phyloP scores from a whole-genome alignment of 2,329 filamentous ascomycete genomes.

The Zasmidium cellare region DNA sequence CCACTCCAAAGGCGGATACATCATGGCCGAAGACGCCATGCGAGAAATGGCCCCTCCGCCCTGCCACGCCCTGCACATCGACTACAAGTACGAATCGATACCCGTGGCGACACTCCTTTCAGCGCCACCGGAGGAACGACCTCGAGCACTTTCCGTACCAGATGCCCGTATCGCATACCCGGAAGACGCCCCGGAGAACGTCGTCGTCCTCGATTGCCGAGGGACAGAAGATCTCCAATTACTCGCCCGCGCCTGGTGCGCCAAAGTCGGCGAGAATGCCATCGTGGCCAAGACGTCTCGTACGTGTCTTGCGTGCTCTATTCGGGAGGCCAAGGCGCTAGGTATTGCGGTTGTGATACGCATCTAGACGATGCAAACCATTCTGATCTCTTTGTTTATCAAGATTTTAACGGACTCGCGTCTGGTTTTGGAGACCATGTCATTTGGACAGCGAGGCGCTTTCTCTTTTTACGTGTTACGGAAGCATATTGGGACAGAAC shows the following conservation, averaged over 20 bases:
- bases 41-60: conserved; percentile 3
- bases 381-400: background rate
- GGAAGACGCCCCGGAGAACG: conserved; percentile 17
- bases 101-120: conserved; percentile 32
- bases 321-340: conserved; percentile 71
- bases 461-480: background rate
- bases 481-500: background rate
- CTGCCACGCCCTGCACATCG: conserved; percentile 43
- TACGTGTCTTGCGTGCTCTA: conserved; percentile 71
- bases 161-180: background rate
- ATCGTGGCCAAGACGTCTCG: conserved; percentile 66
- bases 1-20: background rate
- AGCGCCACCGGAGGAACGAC: background rate
- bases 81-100: conserved; percentile 39
- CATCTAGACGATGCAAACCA: conserved; percentile 25
- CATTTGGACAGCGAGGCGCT: background rate
- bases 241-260: conserved; percentile 70
- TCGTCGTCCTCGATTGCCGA: conserved; percentile 48
- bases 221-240: conserved; percentile 68
- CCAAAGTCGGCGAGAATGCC: conserved; percentile 72
- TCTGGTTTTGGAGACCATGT: no score
- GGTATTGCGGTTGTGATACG: conserved; percentile 66
- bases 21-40: background rate
- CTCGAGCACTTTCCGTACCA: background rate
- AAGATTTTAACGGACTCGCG: no score